Evolutionary conservation across 2,329 filamentous ascomycete genomes (phyloP).

Genomic region (Stemphylium vesicarium): DNA sequence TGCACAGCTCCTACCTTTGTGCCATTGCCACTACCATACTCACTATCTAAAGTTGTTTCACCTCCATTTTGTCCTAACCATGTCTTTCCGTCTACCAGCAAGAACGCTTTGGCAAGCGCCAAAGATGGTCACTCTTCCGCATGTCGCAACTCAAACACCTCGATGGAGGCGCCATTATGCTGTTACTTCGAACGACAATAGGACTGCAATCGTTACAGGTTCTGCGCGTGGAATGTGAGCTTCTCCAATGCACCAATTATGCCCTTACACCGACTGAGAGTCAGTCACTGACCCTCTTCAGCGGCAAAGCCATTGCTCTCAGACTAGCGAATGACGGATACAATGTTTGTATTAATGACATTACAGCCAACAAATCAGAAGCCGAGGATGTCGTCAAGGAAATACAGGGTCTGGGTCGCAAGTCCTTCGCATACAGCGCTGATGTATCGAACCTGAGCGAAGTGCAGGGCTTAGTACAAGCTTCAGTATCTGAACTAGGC

Average conservation of each 20-base stretch:
- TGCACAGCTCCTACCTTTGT: neutral
- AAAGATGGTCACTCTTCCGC: constrained; percentile 17
- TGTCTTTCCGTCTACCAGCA: constrained; percentile 32
- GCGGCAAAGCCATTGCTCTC: constrained; percentile 67
- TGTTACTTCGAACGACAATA: constrained; percentile 24
- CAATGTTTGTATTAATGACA: constrained; percentile 69
- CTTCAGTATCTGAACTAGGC: constrained; percentile 61
- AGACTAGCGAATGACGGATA: constrained; percentile 71
- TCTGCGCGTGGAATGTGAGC: constrained; percentile 48
- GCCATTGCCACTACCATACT: no score
- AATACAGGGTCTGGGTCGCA: constrained; percentile 60
- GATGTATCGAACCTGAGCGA: constrained; percentile 66
- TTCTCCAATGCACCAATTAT: neutral
- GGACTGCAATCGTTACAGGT: constrained; percentile 49
- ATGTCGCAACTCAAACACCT: constrained; percentile 19
- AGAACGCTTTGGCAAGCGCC: constrained; percentile 29
- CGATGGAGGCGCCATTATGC: constrained; percentile 36
- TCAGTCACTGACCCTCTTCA: constrained; percentile 33
- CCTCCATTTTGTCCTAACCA: constrained; percentile 5
- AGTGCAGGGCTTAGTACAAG: constrained; percentile 61
- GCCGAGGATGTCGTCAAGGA: constrained; percentile 62
- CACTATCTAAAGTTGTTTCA: no score
- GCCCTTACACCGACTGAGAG: neutral
- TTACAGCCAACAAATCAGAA: constrained; percentile 58
- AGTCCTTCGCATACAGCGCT: constrained; percentile 62